Percentiles rank a stretch among this genome's conserved stretches.
Evolutionary conservation across 257 asterid species (phyloP).

Genomic region (Cinchona pubescens): DNA sequence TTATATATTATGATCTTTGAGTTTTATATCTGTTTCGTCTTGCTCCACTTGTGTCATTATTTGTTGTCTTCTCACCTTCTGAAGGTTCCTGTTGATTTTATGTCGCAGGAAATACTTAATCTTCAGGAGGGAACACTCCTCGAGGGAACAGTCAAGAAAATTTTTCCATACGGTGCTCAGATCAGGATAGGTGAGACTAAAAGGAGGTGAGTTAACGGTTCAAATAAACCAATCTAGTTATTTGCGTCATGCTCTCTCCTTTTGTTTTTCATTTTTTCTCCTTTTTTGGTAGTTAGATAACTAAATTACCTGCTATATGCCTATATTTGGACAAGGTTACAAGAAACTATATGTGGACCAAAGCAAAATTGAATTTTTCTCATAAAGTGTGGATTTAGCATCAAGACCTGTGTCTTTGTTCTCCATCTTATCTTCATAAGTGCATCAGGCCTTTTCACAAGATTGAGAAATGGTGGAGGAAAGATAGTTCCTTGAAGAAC

Average conservation of each 20-base stretch:
- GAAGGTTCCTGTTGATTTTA: constrained; percentile 20
- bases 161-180: constrained; percentile 89
- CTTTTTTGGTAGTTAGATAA: neutral
- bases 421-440: neutral
- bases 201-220: constrained; percentile 57
- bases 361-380: neutral
- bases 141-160: constrained; percentile 74
- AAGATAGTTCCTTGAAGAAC: neutral
- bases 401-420: neutral
- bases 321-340: neutral
- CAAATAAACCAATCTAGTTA: neutral
- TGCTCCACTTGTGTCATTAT: neutral
- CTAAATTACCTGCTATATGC: neutral
- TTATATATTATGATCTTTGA: constrained; percentile 9
- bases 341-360: neutral
- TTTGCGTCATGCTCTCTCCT: neutral
- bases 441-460: neutral
- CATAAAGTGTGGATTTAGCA: neutral
- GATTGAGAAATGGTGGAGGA: neutral
- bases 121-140: constrained; percentile 85
- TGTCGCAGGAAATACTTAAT: constrained; percentile 52
- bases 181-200: constrained; percentile 82
- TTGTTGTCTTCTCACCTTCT: neutral
- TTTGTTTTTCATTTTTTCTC: neutral
- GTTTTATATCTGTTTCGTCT: neutral